A percentile compares a stretch with the other conserved stretches of the same genome.
Evolutionary conservation across 148 eudicot genomes (phyloP).

Genomic region (Nepenthes mirabilis): DNA sequence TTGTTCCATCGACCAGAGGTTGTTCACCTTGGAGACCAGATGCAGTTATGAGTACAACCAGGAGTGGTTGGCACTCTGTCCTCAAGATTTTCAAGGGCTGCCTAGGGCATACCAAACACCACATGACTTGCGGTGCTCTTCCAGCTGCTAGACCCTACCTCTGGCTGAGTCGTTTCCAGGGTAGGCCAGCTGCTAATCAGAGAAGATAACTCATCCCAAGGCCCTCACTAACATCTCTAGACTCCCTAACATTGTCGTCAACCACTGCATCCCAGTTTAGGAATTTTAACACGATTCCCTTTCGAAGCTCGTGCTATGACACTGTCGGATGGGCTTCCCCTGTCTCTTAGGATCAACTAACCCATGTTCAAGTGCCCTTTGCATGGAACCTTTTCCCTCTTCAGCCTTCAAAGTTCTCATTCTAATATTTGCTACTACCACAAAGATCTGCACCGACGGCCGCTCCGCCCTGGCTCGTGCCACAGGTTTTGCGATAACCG

Average conservation of each 20-base stretch:
- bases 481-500: too few relatives aligned
- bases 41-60: too few relatives aligned
- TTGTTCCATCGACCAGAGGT: too few relatives aligned
- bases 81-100: too few relatives aligned
- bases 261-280: slow-evolving; percentile 1
- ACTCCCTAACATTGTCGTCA: slow-evolving; percentile 8
- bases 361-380: slow-evolving; percentile 35
- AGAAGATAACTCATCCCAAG: slow-evolving; percentile 7
- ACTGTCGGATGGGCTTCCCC: slow-evolving; percentile 10
- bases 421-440: slow-evolving; percentile 49
- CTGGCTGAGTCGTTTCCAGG: slow-evolving; percentile 2
- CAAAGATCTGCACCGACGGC: slow-evolving; percentile 43
- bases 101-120: too few relatives aligned
- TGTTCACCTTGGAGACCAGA: too few relatives aligned
- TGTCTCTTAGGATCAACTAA: slow-evolving; percentile 22
- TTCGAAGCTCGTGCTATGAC: slow-evolving; percentile 1
- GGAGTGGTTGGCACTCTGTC: too few relatives aligned
- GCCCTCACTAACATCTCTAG: slow-evolving; percentile 4
- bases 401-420: slow-evolving; percentile 39
- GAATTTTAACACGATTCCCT: neutral
- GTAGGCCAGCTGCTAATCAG: slow-evolving; percentile 5
- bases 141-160: neutral
- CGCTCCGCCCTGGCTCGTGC: slow-evolving; percentile 27
- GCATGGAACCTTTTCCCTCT: slow-evolving; percentile 40
- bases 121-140: too few relatives aligned